Evolutionary conservation across 164 flowering plant species (phyloP).

Genomic region (Paratinospora sagittata): DNA sequence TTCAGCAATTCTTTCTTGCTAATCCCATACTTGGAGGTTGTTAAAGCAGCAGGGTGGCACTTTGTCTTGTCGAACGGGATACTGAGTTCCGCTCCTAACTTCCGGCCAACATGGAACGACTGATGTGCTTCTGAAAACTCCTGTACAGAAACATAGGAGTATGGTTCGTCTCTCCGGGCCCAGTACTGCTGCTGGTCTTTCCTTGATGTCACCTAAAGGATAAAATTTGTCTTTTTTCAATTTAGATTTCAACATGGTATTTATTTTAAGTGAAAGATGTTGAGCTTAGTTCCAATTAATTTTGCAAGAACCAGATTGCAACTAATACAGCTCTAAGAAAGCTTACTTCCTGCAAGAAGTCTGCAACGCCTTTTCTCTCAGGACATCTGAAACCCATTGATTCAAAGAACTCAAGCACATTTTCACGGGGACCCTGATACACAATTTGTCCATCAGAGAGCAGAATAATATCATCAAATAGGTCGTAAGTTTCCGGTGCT

Average conservation of each 20-base stretch:
- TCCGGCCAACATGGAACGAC: conserved; percentile 27
- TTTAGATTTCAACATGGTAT: background rate
- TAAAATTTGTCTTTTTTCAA: background rate
- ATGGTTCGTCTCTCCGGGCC: conserved; percentile 22
- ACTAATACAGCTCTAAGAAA: background rate
- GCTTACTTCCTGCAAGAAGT: conserved; percentile 23
- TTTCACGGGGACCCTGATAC: conserved; percentile 34
- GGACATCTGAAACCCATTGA: conserved; percentile 13
- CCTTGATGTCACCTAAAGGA: conserved; percentile 29
- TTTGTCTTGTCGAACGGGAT: conserved; percentile 38
- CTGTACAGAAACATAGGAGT: conserved; percentile 22
- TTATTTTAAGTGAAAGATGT: background rate
- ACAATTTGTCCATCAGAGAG: conserved; percentile 66
- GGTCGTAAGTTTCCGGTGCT: conserved; percentile 73
- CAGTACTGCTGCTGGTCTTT: conserved; percentile 35
- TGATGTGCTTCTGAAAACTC: conserved; percentile 31
- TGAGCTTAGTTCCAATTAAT: background rate
- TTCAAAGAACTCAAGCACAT: conserved; percentile 13
- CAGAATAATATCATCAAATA: conserved; percentile 74
- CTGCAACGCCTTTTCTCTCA: conserved; percentile 13
- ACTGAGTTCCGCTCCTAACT: conserved; percentile 19
- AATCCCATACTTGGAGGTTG: conserved; percentile 39
- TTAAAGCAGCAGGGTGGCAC: conserved; percentile 50
- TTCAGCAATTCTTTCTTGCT: conserved; percentile 37
- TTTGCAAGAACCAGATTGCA: no score